Percentiles rank a stretch among this genome's conserved stretches.
Conservation (phyloP, 805 yeast species). For the Isabelozyma rhagii region DNA sequence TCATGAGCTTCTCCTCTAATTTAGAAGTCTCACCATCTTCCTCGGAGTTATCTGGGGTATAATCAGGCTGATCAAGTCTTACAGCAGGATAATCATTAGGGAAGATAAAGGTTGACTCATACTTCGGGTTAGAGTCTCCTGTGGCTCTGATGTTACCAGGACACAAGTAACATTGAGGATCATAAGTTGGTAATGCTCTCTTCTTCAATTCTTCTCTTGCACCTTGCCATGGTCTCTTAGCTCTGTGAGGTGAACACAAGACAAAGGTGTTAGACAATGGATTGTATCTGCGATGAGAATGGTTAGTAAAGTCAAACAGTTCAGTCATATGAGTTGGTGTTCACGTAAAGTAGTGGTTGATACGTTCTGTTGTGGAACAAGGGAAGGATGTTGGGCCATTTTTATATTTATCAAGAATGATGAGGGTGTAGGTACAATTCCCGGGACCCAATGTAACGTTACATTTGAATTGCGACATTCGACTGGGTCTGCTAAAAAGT, state of each 20-base stretch:
- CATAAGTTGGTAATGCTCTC: slow-evolving; percentile 50
- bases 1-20: slow-evolving; percentile 44
- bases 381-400: not conserved
- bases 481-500: not conserved
- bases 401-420: not conserved
- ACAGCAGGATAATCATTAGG: slow-evolving; percentile 74
- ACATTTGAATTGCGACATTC: slow-evolving; percentile 2
- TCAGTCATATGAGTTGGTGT: slow-evolving; percentile 12
- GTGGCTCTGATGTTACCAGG: slow-evolving; percentile 68
- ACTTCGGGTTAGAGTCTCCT: slow-evolving; percentile 57
- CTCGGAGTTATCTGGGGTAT: slow-evolving; percentile 15
- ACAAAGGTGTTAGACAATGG: slow-evolving; percentile 70
- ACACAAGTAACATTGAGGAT: slow-evolving; percentile 66
- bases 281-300: slow-evolving; percentile 67
- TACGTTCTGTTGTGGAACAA: no score
- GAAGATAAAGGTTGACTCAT: slow-evolving; percentile 56
- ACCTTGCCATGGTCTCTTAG: slow-evolving; percentile 81
- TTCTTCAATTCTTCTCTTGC: slow-evolving; percentile 52
- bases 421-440: not conserved
- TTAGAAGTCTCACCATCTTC: slow-evolving; percentile 8
- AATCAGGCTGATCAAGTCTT: slow-evolving; percentile 51
- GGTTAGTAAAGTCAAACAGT: slow-evolving; percentile 48
- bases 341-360: no score
- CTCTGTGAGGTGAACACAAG: slow-evolving; percentile 71
- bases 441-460: slow-evolving; percentile 1